Evolutionary conservation across 345 rosid genomes (phyloP), one percentile per base, ranked within the genome.

Genomic region (Orychophragmus violaceus): DNA sequence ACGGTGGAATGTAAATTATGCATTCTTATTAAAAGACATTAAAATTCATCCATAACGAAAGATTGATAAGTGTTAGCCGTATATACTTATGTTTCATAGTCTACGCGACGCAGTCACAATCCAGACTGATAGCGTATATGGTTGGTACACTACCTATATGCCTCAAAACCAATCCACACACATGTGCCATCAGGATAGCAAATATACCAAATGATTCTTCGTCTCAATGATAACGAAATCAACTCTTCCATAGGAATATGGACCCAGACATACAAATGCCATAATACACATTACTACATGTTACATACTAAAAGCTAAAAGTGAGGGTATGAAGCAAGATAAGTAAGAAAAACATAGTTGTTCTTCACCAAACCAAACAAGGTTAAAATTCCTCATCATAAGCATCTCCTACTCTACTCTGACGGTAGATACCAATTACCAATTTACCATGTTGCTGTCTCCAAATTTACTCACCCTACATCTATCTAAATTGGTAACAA

Each of bases 1-100:
- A 18, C 29, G 1, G 6, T 55, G 37, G 5, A 25, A 65, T 72
- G 27, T 58, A 41, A 72, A 65, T 27, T 66, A 17, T 23, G 19
- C 10, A 24, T 9, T 64, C 51, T 57, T 19, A 14, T 48, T 35
- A 53, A 8, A 25, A 56, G 41, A 37, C 23, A 49, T 12, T 0
- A 65, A 12, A 42, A 37, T n/a, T 57, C 30, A 63, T 56, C 51
- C 28, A 27, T 19, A 64, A 54, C 17, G 8, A 71, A 71, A 54
- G 67, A 37, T 8, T 61, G 54, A 52, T 14, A 52, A 54, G 56
- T 70, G 19, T 11, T 62, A 19, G 19, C 46, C 24, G 8, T 48
- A 48, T 19, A 23, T 32, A 45, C 30, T 46, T 45, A 16, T 37
- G 13, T 21, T 59, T 72, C 71, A 72, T 55, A 54, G 22, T 41